Evolutionary conservation across 768 basidiomycete genomes (phyloP), one percentile per base, ranked within the genome.

Genomic region (Mrakia hoshinonis): DNA sequence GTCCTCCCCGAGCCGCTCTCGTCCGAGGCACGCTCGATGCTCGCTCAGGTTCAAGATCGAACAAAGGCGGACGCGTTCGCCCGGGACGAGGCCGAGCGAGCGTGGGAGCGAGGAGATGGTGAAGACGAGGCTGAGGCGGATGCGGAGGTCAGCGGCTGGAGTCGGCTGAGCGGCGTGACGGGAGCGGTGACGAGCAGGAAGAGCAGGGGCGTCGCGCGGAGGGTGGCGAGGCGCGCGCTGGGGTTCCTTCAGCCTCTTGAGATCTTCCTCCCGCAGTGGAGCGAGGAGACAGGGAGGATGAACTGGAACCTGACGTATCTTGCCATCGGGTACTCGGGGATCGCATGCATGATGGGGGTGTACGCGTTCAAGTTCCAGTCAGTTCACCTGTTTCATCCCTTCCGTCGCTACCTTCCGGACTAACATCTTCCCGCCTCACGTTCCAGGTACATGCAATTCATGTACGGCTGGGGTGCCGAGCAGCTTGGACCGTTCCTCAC

Each of bases 221-320:
- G 74, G 69, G 67, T 62, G 61, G 78, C 81, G 72, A 75, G 78
- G n/a, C 79, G 80, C 34, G 77, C 81, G 13, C 73, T 81, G 11
- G 81, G 83, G 0, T 81, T 90, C 66, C 70, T 91, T 31, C 81
- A 83, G 10, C 90, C 91, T 0, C 83, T 92, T 13, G 60, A 46
- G 24, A 62, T 90, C 10, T 85, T 92, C 68, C 73, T 83, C 4
- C 89, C 89, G 4, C 74, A 73, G 13, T 69, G 47, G 15, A 73
- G 76, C 68, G 65, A 66, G 83, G 75, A 75, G 68, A 67, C 76
- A 72, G 38, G 79, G n/a, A 51, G 76, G 70, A 82, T 81, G 69
- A 87, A 91, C 74, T 91, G 88, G 87, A 88, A 83, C 74, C 75
- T 92, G 74, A 81, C 83, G 5, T 78, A 86, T 5, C 48, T 90